Evolutionary conservation across 768 basidiomycete genomes (phyloP), one percentile per base, ranked within the genome.

Genomic region (Amanita molliuscula): DNA sequence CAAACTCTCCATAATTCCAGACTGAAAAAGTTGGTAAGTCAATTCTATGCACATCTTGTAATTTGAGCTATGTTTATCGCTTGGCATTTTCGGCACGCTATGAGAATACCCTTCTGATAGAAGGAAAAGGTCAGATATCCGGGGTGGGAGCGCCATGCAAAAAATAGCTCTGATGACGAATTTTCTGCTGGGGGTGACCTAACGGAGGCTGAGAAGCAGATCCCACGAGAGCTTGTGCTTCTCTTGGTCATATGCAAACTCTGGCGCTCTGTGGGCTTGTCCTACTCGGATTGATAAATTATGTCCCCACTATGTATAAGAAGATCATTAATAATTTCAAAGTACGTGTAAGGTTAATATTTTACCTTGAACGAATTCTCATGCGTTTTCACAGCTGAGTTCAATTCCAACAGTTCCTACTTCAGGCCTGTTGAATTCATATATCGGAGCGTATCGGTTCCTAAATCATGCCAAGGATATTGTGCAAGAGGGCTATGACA

Each of bases 401-500:
- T 29, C 44, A 16, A 45, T 45, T 13, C 44, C 44, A 20, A 45
- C 26, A 15, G 29, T 45, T 8, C 28, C 28, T 45, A n/a, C 44
- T 20, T 31, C 28, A 4, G 29, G 44, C 31, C 9, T 33, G 9
- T 28, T 69, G n/a, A 52, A 65, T 3, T 70, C 67, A 2, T 65
- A 61, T 49, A 44, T 65, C 11, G 44, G 44, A 29, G 44, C 44
- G 3, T 18, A 60, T 61, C 7, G 65, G 59, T 6, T 23, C 63
- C 34, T 66, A n/a, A 41, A 48, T 11, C 48, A 64, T 38, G 57
- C 57, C 0, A 51, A 54, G 8, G 53, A 52, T 6, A 56, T 69
- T 48, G 40, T 71, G 11, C 58, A 57, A 15, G 64, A 66, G 33
- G 70, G 70, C 0, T 65, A 65, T 47, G 38, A 55, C 15, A 67